Percentiles rank a stretch among this genome's conserved stretches.
phyloP scores from a whole-genome alignment of 2,329 filamentous ascomycete species.

The Fusarium guadeloupense region DNA sequence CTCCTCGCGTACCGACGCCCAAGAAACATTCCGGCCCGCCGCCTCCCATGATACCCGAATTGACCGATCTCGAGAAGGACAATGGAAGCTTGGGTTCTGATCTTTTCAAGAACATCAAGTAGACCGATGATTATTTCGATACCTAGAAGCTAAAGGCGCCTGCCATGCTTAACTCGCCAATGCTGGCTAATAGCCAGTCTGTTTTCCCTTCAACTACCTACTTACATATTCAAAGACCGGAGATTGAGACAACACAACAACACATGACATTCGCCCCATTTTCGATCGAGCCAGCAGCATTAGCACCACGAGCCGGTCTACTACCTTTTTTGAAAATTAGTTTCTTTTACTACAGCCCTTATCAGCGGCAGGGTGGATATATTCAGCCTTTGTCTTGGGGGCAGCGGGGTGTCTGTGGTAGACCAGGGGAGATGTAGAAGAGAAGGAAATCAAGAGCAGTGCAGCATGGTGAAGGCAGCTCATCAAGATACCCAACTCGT shows the following conservation, averaged over 20 bases:
- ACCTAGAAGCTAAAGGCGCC: background rate
- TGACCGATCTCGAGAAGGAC: slow-evolving; percentile 61
- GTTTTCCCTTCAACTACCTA: slow-evolving; percentile 33
- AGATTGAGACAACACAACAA: slow-evolving; percentile 35
- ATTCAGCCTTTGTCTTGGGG: slow-evolving; percentile 21
- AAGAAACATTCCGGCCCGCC: slow-evolving; percentile 59
- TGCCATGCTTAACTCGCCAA: slow-evolving; percentile 6
- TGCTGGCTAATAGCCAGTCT: slow-evolving; percentile 26
- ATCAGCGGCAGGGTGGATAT: slow-evolving; percentile 23
- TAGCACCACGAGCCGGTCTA: slow-evolving; percentile 31
- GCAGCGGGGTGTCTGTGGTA: slow-evolving; percentile 9
- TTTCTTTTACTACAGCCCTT: slow-evolving; percentile 23
- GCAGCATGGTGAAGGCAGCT: slow-evolving; percentile 44
- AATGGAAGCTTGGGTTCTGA: slow-evolving; percentile 60
- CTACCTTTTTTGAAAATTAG: slow-evolving; percentile 24
- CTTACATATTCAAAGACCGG: slow-evolving; percentile 39
- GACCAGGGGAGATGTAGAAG: slow-evolving; percentile 17
- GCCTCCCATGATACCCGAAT: slow-evolving; percentile 69
- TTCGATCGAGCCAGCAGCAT: slow-evolving; percentile 41
- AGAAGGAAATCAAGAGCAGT: slow-evolving; percentile 35
- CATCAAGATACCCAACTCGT: slow-evolving; percentile 54
- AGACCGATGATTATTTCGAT: slow-evolving; percentile 36
- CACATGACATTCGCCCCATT: slow-evolving; percentile 23
- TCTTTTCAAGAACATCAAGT: slow-evolving; percentile 69
- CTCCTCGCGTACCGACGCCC: slow-evolving; percentile 40